Evolutionary conservation across 306 rosid species (phyloP).

Genomic region (Cercis canadensis): DNA sequence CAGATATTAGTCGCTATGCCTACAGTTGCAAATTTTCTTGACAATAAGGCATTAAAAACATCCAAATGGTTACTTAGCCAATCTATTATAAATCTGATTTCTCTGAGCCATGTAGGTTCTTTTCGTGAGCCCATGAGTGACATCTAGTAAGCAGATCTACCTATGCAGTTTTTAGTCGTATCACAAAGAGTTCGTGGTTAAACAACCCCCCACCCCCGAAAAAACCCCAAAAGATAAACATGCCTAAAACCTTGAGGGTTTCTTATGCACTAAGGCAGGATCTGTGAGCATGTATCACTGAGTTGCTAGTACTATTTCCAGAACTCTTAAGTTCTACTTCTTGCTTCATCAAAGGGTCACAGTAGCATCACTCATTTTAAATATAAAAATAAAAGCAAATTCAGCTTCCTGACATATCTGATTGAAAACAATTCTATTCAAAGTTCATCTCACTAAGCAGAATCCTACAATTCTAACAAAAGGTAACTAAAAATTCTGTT

Average conservation of each 20-base stretch:
- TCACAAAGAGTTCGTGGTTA: no score
- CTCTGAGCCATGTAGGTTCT: neutral
- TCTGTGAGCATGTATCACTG: neutral
- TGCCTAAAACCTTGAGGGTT: no score
- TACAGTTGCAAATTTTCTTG: neutral
- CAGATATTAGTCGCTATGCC: neutral
- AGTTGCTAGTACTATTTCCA: neutral
- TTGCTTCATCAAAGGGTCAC: constrained; percentile 1
- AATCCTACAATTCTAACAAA: constrained; percentile 27
- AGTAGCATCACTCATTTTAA: neutral
- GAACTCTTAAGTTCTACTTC: neutral
- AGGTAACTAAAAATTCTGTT: constrained; percentile 26
- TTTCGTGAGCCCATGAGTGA: neutral
- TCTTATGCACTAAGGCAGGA: no score
- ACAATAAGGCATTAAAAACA: constrained; percentile 1
- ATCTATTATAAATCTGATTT: constrained; percentile 17
- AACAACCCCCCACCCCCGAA: no score
- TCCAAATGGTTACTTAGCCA: constrained; percentile 17
- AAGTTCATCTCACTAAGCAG: constrained; percentile 24
- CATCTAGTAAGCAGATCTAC: no score
- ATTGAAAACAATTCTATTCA: constrained; percentile 10
- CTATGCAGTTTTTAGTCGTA: no score
- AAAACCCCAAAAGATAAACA: no score
- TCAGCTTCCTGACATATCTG: constrained; percentile 9
- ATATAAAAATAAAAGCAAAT: neutral